A percentile compares a stretch with the other conserved stretches of the same genome.
These are phyloP conservation scores for Quercus wislizeni DNA, from an alignment of 306 rosid species.

Conservation along the genomic window DNA sequence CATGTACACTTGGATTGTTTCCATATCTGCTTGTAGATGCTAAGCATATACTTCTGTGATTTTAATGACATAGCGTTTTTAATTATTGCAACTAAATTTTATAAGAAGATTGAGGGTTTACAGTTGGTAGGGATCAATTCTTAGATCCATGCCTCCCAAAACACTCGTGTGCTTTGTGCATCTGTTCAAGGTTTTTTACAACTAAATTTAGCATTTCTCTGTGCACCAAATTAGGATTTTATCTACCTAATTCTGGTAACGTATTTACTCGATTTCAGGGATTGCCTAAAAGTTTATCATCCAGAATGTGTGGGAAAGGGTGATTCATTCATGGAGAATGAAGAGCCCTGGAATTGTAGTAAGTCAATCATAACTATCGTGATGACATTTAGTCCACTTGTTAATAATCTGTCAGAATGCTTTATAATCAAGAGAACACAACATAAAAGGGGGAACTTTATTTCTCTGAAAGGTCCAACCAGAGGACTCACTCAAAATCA, in stretches of 20 bases:
- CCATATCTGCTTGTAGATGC: neutral
- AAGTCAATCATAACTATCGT: slow-evolving; percentile 17
- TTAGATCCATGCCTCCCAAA: neutral
- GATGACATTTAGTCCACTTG: slow-evolving; percentile 1
- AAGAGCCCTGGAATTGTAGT: slow-evolving; percentile 56
- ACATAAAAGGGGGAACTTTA: too few relatives aligned
- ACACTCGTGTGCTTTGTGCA: too few relatives aligned
- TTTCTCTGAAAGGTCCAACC: neutral
- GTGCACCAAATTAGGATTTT: neutral
- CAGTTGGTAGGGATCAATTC: neutral
- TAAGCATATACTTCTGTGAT: neutral
- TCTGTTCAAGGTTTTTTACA: too few relatives aligned
- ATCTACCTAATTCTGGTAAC: neutral
- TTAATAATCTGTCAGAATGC: neutral
- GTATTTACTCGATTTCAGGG: slow-evolving; percentile 29
- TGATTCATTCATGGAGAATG: neutral
- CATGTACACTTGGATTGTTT: neutral
- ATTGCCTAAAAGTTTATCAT: slow-evolving; percentile 68
- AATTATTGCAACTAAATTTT: neutral
- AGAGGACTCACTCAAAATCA: neutral
- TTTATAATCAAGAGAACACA: neutral
- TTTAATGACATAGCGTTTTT: neutral
- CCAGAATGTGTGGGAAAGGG: slow-evolving; percentile 35
- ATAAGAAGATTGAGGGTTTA: neutral
- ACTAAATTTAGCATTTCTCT: too few relatives aligned